Base-by-base conservation (phyloP, 306 rosid species). In the Vicia sativa region DNA sequence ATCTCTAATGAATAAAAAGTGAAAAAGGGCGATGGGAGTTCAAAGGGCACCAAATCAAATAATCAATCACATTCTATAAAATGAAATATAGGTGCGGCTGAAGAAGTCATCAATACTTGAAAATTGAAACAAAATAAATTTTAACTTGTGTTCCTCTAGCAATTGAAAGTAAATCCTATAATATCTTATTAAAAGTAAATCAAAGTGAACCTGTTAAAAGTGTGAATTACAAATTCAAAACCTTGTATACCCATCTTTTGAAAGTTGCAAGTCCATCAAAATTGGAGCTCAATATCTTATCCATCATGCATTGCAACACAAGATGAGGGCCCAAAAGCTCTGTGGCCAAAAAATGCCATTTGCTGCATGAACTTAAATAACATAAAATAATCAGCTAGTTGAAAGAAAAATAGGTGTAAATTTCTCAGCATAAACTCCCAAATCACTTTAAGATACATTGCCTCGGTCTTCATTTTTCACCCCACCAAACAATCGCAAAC, bases 401-500 rank as follows among this genome's bases (percentile, higher is more conserved):
- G 65, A 42, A 46, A 34, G 4, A 39, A 48, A 39, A 26, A 21
- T 21, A 21, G 37, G 67, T 25, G 26, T 44, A 7, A 29, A 64
- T 38, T 82, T 45, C 57, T 74, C 50, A 12, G 56, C 52, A 72
- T 43, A 59, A 55, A 71, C 61, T 35, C 55, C 74, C 56, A 55
- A 67, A 48, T 18, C 63, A 70, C 66, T 71, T 71, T 73, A 29
- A 44, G 66, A 56, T 44, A 39, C 62, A 41, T 28, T 60, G 50
- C 73, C 38, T 58, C 65, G 9, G 29, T 25, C 67, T 57, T 83
- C 48, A 76, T 38, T 63, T 63, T 21, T 69, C 79, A 34, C 74
- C 66, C 74, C 81, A 50, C 84, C 84, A 29, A 95, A 82, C 97
- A 91, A 95, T 60, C 90, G 79, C 99, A 90, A 67, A 83, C 85